Conservation (phyloP, 208 protist species). For the Crithidia brevicula region DNA sequence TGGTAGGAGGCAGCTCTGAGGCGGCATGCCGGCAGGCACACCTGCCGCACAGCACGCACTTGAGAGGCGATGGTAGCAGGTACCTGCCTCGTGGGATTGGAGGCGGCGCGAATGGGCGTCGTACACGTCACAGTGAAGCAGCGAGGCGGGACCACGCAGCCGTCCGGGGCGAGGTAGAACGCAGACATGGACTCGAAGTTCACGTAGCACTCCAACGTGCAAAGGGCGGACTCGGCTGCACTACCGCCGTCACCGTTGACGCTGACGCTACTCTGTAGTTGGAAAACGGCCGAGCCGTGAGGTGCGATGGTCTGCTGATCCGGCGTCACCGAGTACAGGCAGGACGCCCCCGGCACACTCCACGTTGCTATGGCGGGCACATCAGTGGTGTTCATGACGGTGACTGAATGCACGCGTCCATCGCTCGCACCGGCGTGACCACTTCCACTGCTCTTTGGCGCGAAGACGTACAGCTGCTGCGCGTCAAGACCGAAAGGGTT, state of each 20-base stretch:
- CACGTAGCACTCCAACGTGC: constrained; percentile 90
- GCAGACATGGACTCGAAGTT: constrained; percentile 87
- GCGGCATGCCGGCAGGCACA: constrained; percentile 62
- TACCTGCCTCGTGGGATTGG: constrained; percentile 3
- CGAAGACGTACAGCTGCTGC: constrained; percentile 27
- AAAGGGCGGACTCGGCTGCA: constrained; percentile 14
- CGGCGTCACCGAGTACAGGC: constrained; percentile 65
- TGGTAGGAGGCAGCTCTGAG: constrained; percentile 52
- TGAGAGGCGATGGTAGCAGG: constrained; percentile 10
- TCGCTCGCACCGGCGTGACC: neutral
- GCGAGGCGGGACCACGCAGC: constrained; percentile 76
- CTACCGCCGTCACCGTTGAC: constrained; percentile 9
- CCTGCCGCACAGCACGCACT: constrained; percentile 18
- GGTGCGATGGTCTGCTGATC: constrained; percentile 61
- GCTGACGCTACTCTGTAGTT: constrained; percentile 24
- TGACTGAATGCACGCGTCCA: constrained; percentile 41
- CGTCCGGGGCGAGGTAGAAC: constrained; percentile 74
- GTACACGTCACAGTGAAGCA: constrained; percentile 76
- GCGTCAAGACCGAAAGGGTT: constrained; percentile 32
- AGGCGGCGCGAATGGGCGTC: neutral
- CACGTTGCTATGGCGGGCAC: constrained; percentile 62
- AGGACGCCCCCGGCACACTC: constrained; percentile 55
- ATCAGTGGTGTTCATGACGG: constrained; percentile 73
- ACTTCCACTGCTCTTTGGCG: neutral
- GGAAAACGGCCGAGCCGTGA: constrained; percentile 30